Conservation (phyloP, 139 green algal genomes). For the Volvox reticuliferus region DNA sequence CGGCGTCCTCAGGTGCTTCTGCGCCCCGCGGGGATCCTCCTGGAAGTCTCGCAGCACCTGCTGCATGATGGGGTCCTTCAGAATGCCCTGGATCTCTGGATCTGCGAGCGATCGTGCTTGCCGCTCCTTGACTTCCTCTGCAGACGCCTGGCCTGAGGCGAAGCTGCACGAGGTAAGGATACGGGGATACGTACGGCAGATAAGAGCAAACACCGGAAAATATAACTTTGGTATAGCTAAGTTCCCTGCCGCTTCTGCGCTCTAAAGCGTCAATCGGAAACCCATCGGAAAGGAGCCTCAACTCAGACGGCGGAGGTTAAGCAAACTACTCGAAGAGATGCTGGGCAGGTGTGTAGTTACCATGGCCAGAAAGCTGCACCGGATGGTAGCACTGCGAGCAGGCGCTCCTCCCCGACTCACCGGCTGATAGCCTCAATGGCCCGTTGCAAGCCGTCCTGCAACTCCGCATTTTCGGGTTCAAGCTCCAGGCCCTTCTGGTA, state of each 20-base stretch:
- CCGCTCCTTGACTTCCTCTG: conserved; percentile 95
- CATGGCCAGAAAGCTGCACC: too few species aligned
- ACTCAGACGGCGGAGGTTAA: too few species aligned
- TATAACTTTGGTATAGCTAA: too few species aligned
- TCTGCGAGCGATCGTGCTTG: conserved; percentile 91
- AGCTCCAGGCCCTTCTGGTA: conserved; percentile 88
- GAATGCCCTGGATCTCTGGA: conserved; percentile 94
- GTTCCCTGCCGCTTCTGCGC: too few species aligned
- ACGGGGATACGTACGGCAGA: not conserved
- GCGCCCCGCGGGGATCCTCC: conserved; percentile 86
- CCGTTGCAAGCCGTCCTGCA: conserved; percentile 90
- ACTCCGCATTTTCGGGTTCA: conserved; percentile 93
- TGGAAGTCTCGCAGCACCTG: conserved; percentile 89
- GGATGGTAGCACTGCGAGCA: not conserved
- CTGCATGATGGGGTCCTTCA: conserved; percentile 96
- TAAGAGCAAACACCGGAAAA: not conserved
- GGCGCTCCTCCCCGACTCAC: conserved; percentile 48
- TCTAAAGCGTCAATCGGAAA: too few species aligned
- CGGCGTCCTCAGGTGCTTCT: conserved; percentile 89
- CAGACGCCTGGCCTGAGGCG: conserved; percentile 68
- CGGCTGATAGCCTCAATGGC: conserved; percentile 84
- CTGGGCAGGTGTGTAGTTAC: too few species aligned
- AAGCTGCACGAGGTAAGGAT: conserved; percentile 45
- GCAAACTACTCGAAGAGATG: too few species aligned
- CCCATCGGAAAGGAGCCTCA: too few species aligned